These are phyloP conservation scores for Pseudogymnoascus sp. DNA, from an alignment of 2,329 filamentous ascomycete genomes.

Conservation along the genomic window DNA sequence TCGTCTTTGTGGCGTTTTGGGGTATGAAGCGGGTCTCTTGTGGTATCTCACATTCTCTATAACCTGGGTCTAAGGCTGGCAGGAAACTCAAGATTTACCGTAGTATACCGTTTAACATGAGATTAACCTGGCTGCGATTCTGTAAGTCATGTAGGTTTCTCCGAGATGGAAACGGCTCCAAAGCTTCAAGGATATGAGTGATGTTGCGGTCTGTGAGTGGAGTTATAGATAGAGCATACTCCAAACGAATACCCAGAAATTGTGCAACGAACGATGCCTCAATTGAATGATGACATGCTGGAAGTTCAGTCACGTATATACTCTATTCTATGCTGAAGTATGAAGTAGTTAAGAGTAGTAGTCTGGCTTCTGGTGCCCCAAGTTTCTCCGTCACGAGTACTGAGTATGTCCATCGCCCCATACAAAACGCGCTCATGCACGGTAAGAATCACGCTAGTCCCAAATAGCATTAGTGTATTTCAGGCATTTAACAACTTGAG, in stretches of 20 bases:
- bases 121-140: slow-evolving; percentile 4
- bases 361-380: not conserved
- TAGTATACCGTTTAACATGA: not conserved
- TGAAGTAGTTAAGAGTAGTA: not conserved
- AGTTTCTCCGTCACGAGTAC: not conserved
- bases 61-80: slow-evolving; percentile 2
- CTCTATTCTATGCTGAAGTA: not conserved
- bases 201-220: not conserved
- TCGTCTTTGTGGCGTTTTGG: slow-evolving; percentile 3
- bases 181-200: slow-evolving; percentile 7
- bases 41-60: not conserved
- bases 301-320: not conserved
- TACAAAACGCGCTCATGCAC: not conserved
- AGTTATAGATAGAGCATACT: not conserved
- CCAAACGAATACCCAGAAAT: not conserved
- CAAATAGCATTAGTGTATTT: not conserved
- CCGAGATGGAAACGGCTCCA: not conserved
- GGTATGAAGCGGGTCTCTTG: not conserved
- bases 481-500: slow-evolving; percentile 1
- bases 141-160: slow-evolving; percentile 3
- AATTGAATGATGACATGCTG: not conserved
- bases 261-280: not conserved
- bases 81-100: not conserved
- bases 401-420: not conserved
- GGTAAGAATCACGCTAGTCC: not conserved